Evolutionary conservation across 257 asterid species (phyloP).

Genomic region (Nicotiana tabacum): DNA sequence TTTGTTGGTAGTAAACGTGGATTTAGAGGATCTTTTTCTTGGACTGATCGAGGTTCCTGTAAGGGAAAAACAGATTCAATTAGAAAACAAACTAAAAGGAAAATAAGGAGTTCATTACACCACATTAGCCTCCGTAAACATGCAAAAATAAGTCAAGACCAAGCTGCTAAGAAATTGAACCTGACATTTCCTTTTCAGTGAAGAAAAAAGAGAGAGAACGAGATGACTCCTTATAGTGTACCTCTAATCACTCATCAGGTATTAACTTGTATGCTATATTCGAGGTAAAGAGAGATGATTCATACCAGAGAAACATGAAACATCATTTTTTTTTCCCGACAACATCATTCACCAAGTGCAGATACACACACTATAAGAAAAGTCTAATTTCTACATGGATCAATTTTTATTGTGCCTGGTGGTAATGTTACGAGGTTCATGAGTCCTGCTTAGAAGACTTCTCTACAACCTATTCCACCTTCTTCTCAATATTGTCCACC

Average conservation of each 20-base stretch:
- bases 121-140: background rate
- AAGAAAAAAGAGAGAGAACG: background rate
- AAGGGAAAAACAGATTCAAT: background rate
- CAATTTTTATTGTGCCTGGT: background rate
- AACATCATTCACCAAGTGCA: background rate
- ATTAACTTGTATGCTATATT: background rate
- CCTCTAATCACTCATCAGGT: background rate
- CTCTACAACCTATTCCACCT: too few species aligned
- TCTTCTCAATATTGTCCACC: too few species aligned
- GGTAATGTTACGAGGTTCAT: background rate
- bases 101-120: background rate
- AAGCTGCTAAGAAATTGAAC: background rate
- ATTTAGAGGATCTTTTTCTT: constrained; percentile 42
- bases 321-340: too few species aligned
- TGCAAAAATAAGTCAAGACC: background rate
- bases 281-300: background rate
- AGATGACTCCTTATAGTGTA: background rate
- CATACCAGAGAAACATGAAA: background rate
- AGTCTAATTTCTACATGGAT: too few species aligned
- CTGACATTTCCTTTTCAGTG: background rate
- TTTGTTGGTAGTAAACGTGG: constrained; percentile 27
- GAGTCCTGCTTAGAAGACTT: too few species aligned
- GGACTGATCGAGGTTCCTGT: constrained; percentile 66
- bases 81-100: background rate
- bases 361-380: background rate